phyloP scores from a whole-genome alignment of 768 basidiomycete species.

The Podaxis sp. region DNA sequence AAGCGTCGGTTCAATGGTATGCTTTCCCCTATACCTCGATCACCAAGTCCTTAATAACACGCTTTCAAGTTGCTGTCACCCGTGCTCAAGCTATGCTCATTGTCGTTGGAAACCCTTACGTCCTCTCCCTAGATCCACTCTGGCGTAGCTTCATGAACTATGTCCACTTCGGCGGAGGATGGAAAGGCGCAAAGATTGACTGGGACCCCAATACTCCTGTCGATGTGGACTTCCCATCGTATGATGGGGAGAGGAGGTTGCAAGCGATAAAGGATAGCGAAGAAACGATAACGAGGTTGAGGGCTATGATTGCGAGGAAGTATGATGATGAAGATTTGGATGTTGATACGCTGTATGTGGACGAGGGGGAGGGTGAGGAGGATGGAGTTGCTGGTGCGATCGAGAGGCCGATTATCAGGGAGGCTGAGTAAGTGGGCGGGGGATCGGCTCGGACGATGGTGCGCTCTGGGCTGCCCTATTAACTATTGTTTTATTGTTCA shows the following conservation, averaged over 20 bases:
- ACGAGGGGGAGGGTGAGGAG: slow-evolving; percentile 21
- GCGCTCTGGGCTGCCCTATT: too few species aligned
- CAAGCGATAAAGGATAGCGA: slow-evolving; percentile 33
- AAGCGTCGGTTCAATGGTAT: slow-evolving; percentile 57
- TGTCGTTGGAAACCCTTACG: slow-evolving; percentile 55
- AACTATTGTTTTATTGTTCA: too few species aligned
- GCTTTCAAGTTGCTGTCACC: slow-evolving; percentile 32
- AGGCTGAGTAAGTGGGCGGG: slow-evolving; percentile 24
- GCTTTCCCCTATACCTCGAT: background rate
- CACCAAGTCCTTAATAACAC: too few species aligned
- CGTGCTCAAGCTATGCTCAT: slow-evolving; percentile 58
- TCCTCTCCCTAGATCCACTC: slow-evolving; percentile 58
- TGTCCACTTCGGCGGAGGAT: slow-evolving; percentile 50
- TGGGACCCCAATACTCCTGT: slow-evolving; percentile 15
- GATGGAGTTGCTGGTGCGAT: slow-evolving; percentile 25
- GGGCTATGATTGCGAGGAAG: slow-evolving; percentile 29
- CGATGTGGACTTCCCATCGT: slow-evolving; percentile 24
- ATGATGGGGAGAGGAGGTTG: slow-evolving; percentile 29
- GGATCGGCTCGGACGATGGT: background rate
- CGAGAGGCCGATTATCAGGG: slow-evolving; percentile 30
- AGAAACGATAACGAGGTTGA: slow-evolving; percentile 32
- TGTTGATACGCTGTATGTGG: slow-evolving; percentile 23
- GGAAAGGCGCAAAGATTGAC: slow-evolving; percentile 38
- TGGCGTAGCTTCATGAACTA: slow-evolving; percentile 63
- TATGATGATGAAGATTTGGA: slow-evolving; percentile 28